A percentile compares a stretch with the other conserved stretches of the same genome.
These are phyloP conservation scores for Phialophora expanda DNA, from an alignment of 2,329 filamentous ascomycete species.

Conservation along the genomic window DNA sequence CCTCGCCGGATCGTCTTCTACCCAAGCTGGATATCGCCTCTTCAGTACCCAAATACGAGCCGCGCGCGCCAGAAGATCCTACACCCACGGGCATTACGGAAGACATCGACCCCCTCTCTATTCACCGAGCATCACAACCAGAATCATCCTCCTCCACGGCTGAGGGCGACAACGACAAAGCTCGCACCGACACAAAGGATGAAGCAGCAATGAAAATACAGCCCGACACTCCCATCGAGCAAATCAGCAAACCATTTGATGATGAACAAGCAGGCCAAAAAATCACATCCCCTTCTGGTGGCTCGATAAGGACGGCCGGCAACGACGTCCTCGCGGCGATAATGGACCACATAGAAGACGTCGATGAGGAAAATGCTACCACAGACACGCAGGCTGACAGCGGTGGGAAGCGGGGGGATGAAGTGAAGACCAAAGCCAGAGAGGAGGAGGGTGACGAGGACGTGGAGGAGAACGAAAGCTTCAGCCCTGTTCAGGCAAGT, in stretches of 20 bases:
- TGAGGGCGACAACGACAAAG: not conserved
- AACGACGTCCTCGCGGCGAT: constrained; percentile 37
- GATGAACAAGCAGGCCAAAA: constrained; percentile 22
- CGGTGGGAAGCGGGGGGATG: not conserved
- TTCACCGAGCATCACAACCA: not conserved
- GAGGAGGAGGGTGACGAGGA: not conserved
- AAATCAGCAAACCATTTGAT: constrained; percentile 14
- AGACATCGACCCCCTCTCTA: constrained; percentile 31
- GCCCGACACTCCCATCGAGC: constrained; percentile 27
- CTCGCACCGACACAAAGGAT: not conserved
- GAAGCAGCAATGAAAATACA: not conserved
- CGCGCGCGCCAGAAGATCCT: constrained; percentile 35
- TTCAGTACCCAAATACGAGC: constrained; percentile 31
- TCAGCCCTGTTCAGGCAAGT: constrained; percentile 10
- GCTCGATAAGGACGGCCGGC: constrained; percentile 36
- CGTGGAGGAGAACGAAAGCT: constrained; percentile 13
- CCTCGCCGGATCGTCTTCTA: constrained; percentile 18
- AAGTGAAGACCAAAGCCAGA: not conserved
- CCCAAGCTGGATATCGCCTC: constrained; percentile 31
- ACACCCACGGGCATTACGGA: constrained; percentile 33
- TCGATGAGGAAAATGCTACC: constrained; percentile 20
- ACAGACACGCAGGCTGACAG: not conserved
- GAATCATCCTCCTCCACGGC: not conserved
- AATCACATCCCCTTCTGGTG: constrained; percentile 35
- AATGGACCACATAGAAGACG: constrained; percentile 34